phyloP scores from a whole-genome alignment of 306 rosid genomes.

The Medicago arabica region DNA sequence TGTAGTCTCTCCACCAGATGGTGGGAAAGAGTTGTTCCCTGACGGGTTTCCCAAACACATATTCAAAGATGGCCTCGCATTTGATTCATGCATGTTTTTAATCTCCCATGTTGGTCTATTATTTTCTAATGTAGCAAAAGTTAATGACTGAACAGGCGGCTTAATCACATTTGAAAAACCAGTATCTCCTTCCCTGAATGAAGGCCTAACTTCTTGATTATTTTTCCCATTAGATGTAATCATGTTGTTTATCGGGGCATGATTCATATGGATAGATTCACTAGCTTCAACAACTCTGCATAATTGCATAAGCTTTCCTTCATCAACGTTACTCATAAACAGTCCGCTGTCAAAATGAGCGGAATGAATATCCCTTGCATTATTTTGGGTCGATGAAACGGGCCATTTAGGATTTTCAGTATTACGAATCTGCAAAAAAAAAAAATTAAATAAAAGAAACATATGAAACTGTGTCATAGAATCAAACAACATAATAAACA shows the following conservation, averaged over 20 bases:
- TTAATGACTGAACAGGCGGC: slow-evolving; percentile 60
- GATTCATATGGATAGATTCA: slow-evolving; percentile 59
- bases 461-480: slow-evolving; percentile 29
- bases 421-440: slow-evolving; percentile 58
- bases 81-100: slow-evolving; percentile 56
- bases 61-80: slow-evolving; percentile 67
- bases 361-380: slow-evolving; percentile 55
- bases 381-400: slow-evolving; percentile 50
- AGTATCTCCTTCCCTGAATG: slow-evolving; percentile 54
- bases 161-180: slow-evolving; percentile 59
- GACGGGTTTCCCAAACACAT: slow-evolving; percentile 78
- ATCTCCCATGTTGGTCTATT: slow-evolving; percentile 60
- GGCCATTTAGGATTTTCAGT: slow-evolving; percentile 56
- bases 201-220: slow-evolving; percentile 51
- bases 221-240: slow-evolving; percentile 50
- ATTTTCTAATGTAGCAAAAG: slow-evolving; percentile 60
- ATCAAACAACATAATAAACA: slow-evolving; percentile 16
- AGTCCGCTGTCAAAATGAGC: slow-evolving; percentile 54
- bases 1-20: slow-evolving; percentile 57
- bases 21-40: slow-evolving; percentile 56
- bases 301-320: slow-evolving; percentile 83
- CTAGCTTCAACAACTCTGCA: slow-evolving; percentile 86
- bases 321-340: slow-evolving; percentile 54
- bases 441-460: slow-evolving; percentile 32
- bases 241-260: slow-evolving; percentile 53